phyloP scores from a whole-genome alignment of 257 asterid species.

The Craterostigma plantagineum region DNA sequence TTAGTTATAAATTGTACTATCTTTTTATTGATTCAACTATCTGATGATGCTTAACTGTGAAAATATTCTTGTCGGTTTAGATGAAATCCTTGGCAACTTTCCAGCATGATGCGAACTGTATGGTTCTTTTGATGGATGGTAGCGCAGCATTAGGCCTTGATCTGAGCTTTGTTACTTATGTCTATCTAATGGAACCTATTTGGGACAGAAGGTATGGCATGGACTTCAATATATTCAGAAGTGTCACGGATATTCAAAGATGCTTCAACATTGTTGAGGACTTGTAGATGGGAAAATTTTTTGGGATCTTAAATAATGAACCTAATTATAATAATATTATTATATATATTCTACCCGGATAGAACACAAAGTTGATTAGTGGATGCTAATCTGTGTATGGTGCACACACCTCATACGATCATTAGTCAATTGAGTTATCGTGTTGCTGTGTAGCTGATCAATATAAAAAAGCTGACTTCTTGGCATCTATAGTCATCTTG shows the following conservation, averaged over 20 bases:
- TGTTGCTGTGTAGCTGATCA: too few relatives aligned
- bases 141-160: slow-evolving; percentile 99
- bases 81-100: slow-evolving; percentile 67
- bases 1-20: background rate
- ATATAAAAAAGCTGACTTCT: too few relatives aligned
- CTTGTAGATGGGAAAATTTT: too few relatives aligned
- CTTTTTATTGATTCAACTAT: slow-evolving; percentile 2
- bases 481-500: too few relatives aligned
- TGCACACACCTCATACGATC: too few relatives aligned
- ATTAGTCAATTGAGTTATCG: too few relatives aligned
- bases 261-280: too few relatives aligned
- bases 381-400: too few relatives aligned
- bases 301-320: too few relatives aligned
- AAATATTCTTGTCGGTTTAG: slow-evolving; percentile 24
- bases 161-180: slow-evolving; percentile 86
- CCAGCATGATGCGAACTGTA: slow-evolving; percentile 76
- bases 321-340: too few relatives aligned
- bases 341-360: too few relatives aligned
- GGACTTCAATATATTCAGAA: slow-evolving; percentile 3
- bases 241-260: background rate
- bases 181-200: slow-evolving; percentile 93
- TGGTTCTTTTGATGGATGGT: slow-evolving; percentile 98
- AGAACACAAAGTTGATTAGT: too few relatives aligned
- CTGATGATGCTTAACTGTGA: slow-evolving; percentile 11
- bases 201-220: slow-evolving; percentile 87